Percentiles rank a stretch among this genome's conserved stretches.
Evolutionary conservation across 2,329 filamentous ascomycete species (phyloP).

Genomic region (Fusarium sp.): DNA sequence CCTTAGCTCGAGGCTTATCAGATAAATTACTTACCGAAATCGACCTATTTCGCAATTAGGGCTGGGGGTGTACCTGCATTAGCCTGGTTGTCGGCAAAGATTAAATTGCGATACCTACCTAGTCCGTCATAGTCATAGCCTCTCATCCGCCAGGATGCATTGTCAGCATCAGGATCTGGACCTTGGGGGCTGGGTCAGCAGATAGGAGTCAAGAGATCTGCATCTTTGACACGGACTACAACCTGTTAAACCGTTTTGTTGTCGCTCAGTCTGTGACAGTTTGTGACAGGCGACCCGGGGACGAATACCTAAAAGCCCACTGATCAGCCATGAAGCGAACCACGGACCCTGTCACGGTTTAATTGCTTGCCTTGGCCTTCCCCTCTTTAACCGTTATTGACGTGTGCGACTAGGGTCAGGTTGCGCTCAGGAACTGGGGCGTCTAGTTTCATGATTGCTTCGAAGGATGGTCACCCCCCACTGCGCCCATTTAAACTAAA

Average conservation of each 20-base stretch:
- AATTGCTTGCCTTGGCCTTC: slow-evolving; percentile 41
- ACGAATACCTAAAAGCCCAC: slow-evolving; percentile 7
- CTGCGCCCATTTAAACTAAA: slow-evolving; percentile 43
- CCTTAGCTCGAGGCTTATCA: slow-evolving; percentile 29
- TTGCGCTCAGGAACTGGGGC: slow-evolving; percentile 36
- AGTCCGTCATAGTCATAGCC: slow-evolving; percentile 20
- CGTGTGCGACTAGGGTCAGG: slow-evolving; percentile 31
- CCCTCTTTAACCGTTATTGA: slow-evolving; percentile 42
- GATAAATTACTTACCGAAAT: slow-evolving; percentile 37
- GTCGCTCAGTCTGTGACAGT: slow-evolving; percentile 1
- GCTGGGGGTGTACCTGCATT: slow-evolving; percentile 41
- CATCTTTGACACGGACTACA: slow-evolving; percentile 18
- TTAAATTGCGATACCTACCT: slow-evolving; percentile 31
- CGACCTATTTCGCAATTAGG: slow-evolving; percentile 29
- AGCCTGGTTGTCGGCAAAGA: slow-evolving; percentile 33
- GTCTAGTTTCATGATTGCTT: slow-evolving; percentile 46
- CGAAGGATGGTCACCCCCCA: slow-evolving; percentile 43
- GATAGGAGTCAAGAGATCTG: slow-evolving; percentile 31
- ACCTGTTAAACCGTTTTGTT: slow-evolving; percentile 7
- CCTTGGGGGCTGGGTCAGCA: not conserved
- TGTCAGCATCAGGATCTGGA: slow-evolving; percentile 7
- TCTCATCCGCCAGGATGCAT: slow-evolving; percentile 5
- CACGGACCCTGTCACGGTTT: slow-evolving; percentile 35
- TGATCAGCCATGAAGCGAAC: slow-evolving; percentile 34
- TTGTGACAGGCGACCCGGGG: slow-evolving; percentile 18